Percentiles rank a stretch among this genome's conserved stretches.
Conservation (phyloP, 495 filamentous ascomycete genomes). For the Penicillium cosmopolitanum region DNA sequence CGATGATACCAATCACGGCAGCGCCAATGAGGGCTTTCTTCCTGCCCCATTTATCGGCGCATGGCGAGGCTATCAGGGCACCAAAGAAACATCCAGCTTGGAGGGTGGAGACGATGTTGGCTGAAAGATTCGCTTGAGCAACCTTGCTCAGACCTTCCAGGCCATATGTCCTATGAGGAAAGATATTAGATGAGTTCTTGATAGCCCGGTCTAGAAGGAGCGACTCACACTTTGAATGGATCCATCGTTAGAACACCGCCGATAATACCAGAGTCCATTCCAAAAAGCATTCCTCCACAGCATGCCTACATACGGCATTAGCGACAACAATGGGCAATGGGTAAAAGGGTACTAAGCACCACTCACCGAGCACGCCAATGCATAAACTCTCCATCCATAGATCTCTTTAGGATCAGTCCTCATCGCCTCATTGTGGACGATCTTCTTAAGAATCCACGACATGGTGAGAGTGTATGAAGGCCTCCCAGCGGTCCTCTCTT, state of each 20-base stretch:
- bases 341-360: background rate
- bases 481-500: background rate
- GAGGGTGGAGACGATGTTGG: conserved; percentile 63
- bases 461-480: conserved; percentile 15
- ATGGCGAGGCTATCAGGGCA: conserved; percentile 57
- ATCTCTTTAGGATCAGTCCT: conserved; percentile 73
- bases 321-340: background rate
- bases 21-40: conserved; percentile 56
- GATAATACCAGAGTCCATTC: conserved; percentile 74
- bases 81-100: conserved; percentile 73
- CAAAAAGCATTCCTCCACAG: conserved; percentile 75
- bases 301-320: conserved; percentile 54
- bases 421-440: conserved; percentile 82
- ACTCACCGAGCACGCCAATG: conserved; percentile 67
- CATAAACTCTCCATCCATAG: conserved; percentile 76
- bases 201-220: background rate
- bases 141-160: conserved; percentile 59
- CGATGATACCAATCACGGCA: conserved; percentile 47
- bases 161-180: conserved; percentile 48
- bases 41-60: conserved; percentile 62
- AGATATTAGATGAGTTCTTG: background rate
- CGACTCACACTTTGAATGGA: conserved; percentile 57
- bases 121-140: conserved; percentile 38
- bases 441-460: conserved; percentile 57
- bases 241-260: conserved; percentile 68